Conservation (phyloP, 2,329 filamentous ascomycete species). For the Sclerotinia sclerotiorum region DNA sequence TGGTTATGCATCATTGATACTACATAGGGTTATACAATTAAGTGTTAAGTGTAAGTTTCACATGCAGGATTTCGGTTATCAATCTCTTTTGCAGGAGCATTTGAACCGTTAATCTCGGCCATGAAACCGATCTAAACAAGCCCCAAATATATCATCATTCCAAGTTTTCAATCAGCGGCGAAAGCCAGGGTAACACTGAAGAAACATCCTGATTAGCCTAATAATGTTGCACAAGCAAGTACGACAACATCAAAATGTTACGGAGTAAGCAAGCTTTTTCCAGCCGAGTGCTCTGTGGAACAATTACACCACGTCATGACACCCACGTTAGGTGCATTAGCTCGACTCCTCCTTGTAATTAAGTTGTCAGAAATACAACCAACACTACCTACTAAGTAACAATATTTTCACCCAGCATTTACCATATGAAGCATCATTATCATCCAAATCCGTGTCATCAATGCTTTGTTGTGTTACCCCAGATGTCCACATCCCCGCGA, state of each 20-base stretch:
- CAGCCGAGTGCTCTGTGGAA: conserved; percentile 2
- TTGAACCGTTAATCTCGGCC: not conserved
- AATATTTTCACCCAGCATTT: not conserved
- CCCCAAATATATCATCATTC: not conserved
- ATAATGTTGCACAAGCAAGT: not conserved
- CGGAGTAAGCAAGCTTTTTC: not conserved
- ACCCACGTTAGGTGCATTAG: conserved; percentile 10
- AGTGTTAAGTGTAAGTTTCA: not conserved
- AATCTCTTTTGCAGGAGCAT: not conserved
- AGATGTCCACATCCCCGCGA: conserved; percentile 5
- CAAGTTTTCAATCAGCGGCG: not conserved
- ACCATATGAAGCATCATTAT: not conserved
- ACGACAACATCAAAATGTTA: not conserved
- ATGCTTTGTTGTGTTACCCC: conserved; percentile 14
- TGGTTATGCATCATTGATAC: not conserved
- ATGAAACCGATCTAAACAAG: not conserved
- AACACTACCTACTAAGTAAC: not conserved
- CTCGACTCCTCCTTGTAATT: not conserved
- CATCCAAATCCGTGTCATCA: not conserved
- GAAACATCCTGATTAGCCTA: not conserved
- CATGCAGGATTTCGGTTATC: not conserved
- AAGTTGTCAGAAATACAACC: too few species aligned
- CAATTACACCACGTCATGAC: not conserved
- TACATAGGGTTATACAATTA: not conserved
- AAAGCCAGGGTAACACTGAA: not conserved